A percentile compares a stretch with the other conserved stretches of the same genome.
Conservation (phyloP, 768 basidiomycete genomes). For the Leccinum longicurvipes region DNA sequence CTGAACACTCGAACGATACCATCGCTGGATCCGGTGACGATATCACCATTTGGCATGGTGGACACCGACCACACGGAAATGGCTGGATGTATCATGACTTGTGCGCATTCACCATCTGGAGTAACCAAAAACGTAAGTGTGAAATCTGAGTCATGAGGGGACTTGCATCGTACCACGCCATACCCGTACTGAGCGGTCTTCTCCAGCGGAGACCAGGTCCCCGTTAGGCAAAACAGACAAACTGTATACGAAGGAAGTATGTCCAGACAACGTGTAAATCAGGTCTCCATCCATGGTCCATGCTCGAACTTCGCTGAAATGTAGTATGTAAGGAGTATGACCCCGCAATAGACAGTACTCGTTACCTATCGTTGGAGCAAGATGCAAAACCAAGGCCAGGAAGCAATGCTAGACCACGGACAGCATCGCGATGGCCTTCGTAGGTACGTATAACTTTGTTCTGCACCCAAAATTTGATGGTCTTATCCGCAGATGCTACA, state of each 20-base stretch:
- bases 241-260: slow-evolving; percentile 96
- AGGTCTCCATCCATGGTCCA: slow-evolving; percentile 85
- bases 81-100: slow-evolving; percentile 89
- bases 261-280: slow-evolving; percentile 80
- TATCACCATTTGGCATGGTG: slow-evolving; percentile 84
- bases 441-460: slow-evolving; percentile 75
- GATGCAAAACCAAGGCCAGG: slow-evolving; percentile 92
- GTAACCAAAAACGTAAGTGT: slow-evolving; percentile 1
- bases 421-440: slow-evolving; percentile 86
- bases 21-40: slow-evolving; percentile 90
- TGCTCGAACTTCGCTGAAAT: slow-evolving; percentile 78
- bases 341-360: not conserved
- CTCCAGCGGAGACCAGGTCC: slow-evolving; percentile 85
- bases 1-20: slow-evolving; percentile 86
- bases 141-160: slow-evolving; percentile 1
- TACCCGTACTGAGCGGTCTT: slow-evolving; percentile 88
- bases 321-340: not conserved
- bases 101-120: slow-evolving; percentile 81
- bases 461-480: slow-evolving; percentile 84
- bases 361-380: slow-evolving; percentile 89
- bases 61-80: slow-evolving; percentile 97
- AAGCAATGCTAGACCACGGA: slow-evolving; percentile 77
- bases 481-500: slow-evolving; percentile 90
- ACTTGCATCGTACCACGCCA: slow-evolving; percentile 68
- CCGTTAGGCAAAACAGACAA: slow-evolving; percentile 79